Evolutionary conservation across 2,329 filamentous ascomycete species (phyloP), one percentile per base, ranked within the genome.

Genomic region (Diplocarpon rosae): DNA sequence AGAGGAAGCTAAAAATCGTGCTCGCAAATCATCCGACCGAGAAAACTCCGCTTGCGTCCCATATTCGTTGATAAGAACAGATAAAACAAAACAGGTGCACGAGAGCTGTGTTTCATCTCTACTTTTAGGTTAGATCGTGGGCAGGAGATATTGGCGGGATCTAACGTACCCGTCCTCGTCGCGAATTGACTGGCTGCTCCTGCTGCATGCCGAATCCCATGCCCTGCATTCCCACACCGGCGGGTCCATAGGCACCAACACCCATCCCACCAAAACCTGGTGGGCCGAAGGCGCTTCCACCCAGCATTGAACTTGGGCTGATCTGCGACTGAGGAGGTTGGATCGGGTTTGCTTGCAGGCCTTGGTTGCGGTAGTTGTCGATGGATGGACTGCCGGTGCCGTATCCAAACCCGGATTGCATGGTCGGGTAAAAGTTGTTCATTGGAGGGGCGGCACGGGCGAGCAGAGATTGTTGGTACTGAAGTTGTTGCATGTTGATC

Each of bases 401-500:
- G 55, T 71, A 79, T n/a, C 65, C 67, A 54, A 71, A 78, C 0
- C 71, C 71, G 31, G 69, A 65, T 58, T 72, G 75, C 68, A 80
- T 72, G 7, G 65, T 60, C 3, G 73, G 69, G 56, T 72, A 80
- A 61, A 69, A 78, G 59, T 72, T 76, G 57, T 67, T 71, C 65
- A 78, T 70, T 9, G 70, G 70, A 11, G 73, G 72, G 8, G 55
- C 49, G 13, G 67, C 69, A 14, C 76, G 69, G 37, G 67, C 67
- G 61, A 80, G 68, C 65, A 79, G 69, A 55, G 60, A 68, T 57
- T 78, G 76, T 58, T 78, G 75, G 56, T 75, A 79, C 50, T 76
- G 74, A 52, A 78, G 58, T 34, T 59, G 74, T 56, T 75, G 70
- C 48, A 78, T 60, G 52, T 66, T 69, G 51, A 69, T 69, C 36